Evolutionary conservation across 345 rosid genomes (phyloP), one percentile per base, ranked within the genome.

Genomic region (Rhodamnia argentea): DNA sequence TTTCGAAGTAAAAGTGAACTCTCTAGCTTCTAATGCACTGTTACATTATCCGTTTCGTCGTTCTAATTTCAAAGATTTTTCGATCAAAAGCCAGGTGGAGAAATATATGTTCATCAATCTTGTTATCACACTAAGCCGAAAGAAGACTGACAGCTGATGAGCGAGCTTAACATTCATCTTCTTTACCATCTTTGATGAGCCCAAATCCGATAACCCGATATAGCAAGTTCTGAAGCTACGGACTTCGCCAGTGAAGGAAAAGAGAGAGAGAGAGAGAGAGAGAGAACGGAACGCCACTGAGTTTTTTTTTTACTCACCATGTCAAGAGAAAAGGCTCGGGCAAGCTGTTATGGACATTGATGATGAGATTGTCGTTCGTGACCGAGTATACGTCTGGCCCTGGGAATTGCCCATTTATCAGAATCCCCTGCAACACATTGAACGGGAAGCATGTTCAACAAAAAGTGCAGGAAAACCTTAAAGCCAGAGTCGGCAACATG

Each of bases 341-440:
- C 78, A 97, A 88, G 86, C 90, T 93, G 90, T 97, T 97, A 85
- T 87, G 91, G 58, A 97, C 99, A 88, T 94, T 97, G 91, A 97
- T 91, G 86, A 97, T 91, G 86, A 97, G 91, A 89, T 97, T 96
- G 87, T 97, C 96, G 86, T 96, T 96, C 74, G 99, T 96, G 56
- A 93, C 94, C 1, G 94, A 92, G 89, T 92, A 90, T 29, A 97
- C 86, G 29, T 95, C 96, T 9, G 99, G 99, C 55, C 99, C 99
- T 20, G 99, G 99, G 90, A 96, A 97, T 87, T 93, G 93, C 84
- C 99, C 99, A 70, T 97, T 97, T 8, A 97, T 96, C 82, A 97
- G 90, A 87, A 97, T 97, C 83, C 98, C 99, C 99, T 92, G 94
- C 86, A 47, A 0, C 0, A 47, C 52, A 51, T 47, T 18, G 50